phyloP scores from a whole-genome alignment of 202 grass and related monocot genomes.

The Zizania palustris region DNA sequence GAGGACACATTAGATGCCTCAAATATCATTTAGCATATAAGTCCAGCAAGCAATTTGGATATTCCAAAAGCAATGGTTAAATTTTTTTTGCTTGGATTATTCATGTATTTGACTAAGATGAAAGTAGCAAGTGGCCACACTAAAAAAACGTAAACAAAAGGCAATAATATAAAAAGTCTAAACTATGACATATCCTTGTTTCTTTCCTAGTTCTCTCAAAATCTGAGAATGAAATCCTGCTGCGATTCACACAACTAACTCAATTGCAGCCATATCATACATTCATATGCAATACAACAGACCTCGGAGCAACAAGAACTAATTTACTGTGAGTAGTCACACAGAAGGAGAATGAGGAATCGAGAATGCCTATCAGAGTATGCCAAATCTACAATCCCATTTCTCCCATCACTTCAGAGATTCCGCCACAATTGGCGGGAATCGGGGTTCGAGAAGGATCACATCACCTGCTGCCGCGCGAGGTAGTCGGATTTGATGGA shows the following conservation, averaged over 20 bases:
- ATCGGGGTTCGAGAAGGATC: conserved; percentile 37
- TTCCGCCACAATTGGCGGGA: conserved; percentile 34
- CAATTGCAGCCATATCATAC: conserved; percentile 21
- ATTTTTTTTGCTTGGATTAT: background rate
- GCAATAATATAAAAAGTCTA: background rate
- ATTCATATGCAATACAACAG: background rate
- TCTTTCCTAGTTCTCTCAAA: background rate
- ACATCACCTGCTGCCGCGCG: conserved; percentile 82
- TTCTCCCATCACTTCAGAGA: background rate
- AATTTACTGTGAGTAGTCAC: background rate
- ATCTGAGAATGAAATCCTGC: background rate
- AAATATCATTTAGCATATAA: conserved; percentile 6
- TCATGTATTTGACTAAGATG: conserved; percentile 4
- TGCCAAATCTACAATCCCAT: conserved; percentile 5
- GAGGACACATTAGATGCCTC: background rate
- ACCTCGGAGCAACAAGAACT: background rate
- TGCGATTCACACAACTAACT: conserved; percentile 2
- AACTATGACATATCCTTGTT: background rate
- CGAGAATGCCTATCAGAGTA: background rate
- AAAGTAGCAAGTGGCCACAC: conserved; percentile 6
- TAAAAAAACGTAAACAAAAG: background rate
- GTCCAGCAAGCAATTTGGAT: background rate
- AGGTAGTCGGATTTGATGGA: conserved; percentile 97
- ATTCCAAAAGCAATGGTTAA: conserved; percentile 3
- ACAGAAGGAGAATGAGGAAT: background rate